Conservation (phyloP, 768 basidiomycete species). For the Lactarius psammicola region DNA sequence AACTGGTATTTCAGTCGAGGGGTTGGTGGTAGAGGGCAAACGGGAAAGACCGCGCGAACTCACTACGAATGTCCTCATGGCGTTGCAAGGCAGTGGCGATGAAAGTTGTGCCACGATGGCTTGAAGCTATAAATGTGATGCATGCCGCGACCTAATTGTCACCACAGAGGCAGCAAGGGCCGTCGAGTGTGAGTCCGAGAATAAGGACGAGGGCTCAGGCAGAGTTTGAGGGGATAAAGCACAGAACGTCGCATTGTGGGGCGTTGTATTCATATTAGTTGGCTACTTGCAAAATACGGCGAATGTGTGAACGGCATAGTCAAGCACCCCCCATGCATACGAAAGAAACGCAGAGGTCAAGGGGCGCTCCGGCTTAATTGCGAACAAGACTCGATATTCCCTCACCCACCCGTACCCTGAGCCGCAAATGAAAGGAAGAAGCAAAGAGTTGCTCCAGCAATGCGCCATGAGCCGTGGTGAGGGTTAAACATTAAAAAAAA, state of each 20-base stretch:
- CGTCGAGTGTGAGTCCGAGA: neutral
- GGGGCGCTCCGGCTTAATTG: conserved; percentile 83
- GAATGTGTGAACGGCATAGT: conserved; percentile 70
- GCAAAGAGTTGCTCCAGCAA: conserved; percentile 56
- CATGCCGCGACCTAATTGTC: neutral
- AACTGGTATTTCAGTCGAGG: neutral
- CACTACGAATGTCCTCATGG: conserved; percentile 19
- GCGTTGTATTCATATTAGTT: neutral
- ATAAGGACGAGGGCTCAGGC: conserved; percentile 2
- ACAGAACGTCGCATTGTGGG: neutral
- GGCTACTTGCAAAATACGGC: conserved; percentile 18
- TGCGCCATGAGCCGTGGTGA: conserved; percentile 40
- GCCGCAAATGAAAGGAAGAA: conserved; percentile 37
- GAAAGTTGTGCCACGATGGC: neutral
- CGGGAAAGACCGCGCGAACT: neutral
- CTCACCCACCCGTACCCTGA: conserved; percentile 52
- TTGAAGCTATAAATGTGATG: conserved; percentile 10
- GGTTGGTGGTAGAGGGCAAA: neutral
- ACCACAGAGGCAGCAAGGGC: neutral
- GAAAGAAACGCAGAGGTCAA: conserved; percentile 42
- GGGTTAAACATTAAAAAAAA: conserved; percentile 31
- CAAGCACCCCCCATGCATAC: conserved; percentile 60
- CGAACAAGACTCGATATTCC: conserved; percentile 48
- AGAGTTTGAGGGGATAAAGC: neutral
- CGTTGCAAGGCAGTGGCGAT: neutral